Conservation (phyloP, 2,329 filamentous ascomycete species). For the Xylariales sp. region DNA sequence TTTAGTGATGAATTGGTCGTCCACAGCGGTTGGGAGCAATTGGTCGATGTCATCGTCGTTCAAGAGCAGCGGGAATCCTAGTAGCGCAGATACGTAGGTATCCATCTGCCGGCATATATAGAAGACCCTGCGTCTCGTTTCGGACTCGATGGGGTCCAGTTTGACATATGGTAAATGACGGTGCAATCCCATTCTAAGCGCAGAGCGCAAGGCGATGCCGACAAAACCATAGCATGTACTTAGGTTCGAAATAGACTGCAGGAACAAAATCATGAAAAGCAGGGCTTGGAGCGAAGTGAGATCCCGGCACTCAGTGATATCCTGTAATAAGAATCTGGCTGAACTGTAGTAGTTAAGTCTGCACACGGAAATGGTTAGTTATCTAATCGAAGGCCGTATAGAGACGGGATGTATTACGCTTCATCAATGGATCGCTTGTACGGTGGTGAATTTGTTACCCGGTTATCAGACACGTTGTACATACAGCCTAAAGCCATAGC, state of each 20-base stretch:
- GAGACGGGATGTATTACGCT: slow-evolving; percentile 58
- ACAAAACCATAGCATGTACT: slow-evolving; percentile 85
- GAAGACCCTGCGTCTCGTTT: slow-evolving; percentile 73
- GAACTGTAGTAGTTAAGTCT: slow-evolving; percentile 81
- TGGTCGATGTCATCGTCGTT: slow-evolving; percentile 75
- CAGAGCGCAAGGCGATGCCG: slow-evolving; percentile 79
- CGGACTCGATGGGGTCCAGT: slow-evolving; percentile 71
- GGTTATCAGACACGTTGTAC: slow-evolving; percentile 57
- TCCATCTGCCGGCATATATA: slow-evolving; percentile 78
- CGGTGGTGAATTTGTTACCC: slow-evolving; percentile 40
- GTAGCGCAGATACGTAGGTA: slow-evolving; percentile 74
- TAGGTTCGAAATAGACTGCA: slow-evolving; percentile 82
- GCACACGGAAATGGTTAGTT: slow-evolving; percentile 42
- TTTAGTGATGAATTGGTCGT: slow-evolving; percentile 74
- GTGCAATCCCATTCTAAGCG: slow-evolving; percentile 82
- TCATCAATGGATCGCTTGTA: slow-evolving; percentile 62
- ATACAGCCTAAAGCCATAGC: slow-evolving; percentile 71
- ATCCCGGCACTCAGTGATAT: slow-evolving; percentile 77
- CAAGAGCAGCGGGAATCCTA: slow-evolving; percentile 74
- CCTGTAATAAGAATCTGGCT: slow-evolving; percentile 72
- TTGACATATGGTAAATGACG: slow-evolving; percentile 74
- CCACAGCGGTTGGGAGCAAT: slow-evolving; percentile 71
- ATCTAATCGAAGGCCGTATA: not conserved
- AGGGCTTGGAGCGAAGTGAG: slow-evolving; percentile 79
- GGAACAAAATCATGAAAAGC: slow-evolving; percentile 82